Evolutionary conservation across 148 eudicot genomes (phyloP).

Genomic region (Spergularia marina): DNA sequence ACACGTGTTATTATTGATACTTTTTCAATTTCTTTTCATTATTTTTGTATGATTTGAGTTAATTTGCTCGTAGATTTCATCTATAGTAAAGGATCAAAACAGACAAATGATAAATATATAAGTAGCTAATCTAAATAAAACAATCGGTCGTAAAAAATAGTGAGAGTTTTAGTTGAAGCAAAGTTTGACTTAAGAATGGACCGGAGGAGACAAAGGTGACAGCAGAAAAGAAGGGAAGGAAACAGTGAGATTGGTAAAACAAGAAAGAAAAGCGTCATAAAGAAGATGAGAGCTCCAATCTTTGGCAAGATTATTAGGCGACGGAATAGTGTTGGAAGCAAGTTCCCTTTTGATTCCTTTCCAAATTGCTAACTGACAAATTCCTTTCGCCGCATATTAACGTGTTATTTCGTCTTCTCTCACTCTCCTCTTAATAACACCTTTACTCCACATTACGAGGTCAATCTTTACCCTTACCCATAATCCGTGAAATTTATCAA

Average conservation of each 20-base stretch:
- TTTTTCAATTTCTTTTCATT: too few relatives aligned
- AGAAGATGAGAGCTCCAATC: not conserved
- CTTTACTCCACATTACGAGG: not conserved
- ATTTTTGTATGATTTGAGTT: too few relatives aligned
- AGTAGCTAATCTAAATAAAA: too few relatives aligned
- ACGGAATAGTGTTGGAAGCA: not conserved
- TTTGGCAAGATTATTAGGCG: not conserved
- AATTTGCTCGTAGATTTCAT: too few relatives aligned
- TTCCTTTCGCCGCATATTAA: slow-evolving; percentile 33
- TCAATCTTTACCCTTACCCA: not conserved
- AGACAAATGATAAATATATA: too few relatives aligned
- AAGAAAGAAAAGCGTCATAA: not conserved
- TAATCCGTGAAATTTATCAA: not conserved
- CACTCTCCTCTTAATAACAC: not conserved
- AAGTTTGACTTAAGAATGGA: too few relatives aligned
- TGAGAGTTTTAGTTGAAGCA: too few relatives aligned
- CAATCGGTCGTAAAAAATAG: too few relatives aligned
- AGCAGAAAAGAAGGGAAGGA: slow-evolving; percentile 2
- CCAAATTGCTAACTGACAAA: slow-evolving; percentile 48
- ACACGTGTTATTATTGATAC: too few relatives aligned
- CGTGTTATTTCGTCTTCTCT: slow-evolving; percentile 27
- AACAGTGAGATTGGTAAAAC: slow-evolving; percentile 7
- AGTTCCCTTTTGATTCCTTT: slow-evolving; percentile 41
- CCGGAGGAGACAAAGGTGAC: not conserved
- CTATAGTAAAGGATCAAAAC: too few relatives aligned